Evolutionary conservation across 2,329 filamentous ascomycete genomes (phyloP).

Genomic region (Sordariomycetes sp.): DNA sequence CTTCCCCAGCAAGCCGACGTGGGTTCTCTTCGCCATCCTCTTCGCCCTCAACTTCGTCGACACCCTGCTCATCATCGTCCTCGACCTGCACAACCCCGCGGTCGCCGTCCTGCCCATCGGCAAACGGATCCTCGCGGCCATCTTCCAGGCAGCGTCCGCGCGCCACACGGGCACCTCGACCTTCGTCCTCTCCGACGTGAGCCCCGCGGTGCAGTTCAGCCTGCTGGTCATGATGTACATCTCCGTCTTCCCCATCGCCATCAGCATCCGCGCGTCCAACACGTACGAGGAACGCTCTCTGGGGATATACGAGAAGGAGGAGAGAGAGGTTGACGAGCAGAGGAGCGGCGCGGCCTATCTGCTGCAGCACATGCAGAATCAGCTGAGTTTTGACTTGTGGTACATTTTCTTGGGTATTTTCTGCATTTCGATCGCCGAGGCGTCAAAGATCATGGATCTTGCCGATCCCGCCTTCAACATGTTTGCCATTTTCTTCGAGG

Average conservation of each 20-base stretch:
- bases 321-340: conserved; percentile 1
- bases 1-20: conserved; percentile 51
- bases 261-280: conserved; percentile 50
- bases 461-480: conserved; percentile 5
- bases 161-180: conserved; percentile 38
- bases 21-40: conserved; percentile 43
- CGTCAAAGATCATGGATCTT: conserved; percentile 4
- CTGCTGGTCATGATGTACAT: conserved; percentile 61
- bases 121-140: conserved; percentile 41
- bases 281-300: conserved; percentile 54
- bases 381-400: conserved; percentile 31
- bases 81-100: conserved; percentile 41
- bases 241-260: conserved; percentile 50
- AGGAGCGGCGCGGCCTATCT: conserved; percentile 15
- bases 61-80: conserved; percentile 41
- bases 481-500: conserved; percentile 6
- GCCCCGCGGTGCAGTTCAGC: conserved; percentile 46
- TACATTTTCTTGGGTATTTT: conserved; percentile 29
- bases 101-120: conserved; percentile 34
- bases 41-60: conserved; percentile 44
- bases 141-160: conserved; percentile 47
- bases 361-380: conserved; percentile 23
- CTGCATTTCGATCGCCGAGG: conserved; percentile 18
- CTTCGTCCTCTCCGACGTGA: conserved; percentile 38
- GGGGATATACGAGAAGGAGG: conserved; percentile 42